Percentiles rank a stretch among this genome's conserved stretches.
phyloP scores from a whole-genome alignment of 2,329 filamentous ascomycete genomes.

The Colletotrichum sp. region DNA sequence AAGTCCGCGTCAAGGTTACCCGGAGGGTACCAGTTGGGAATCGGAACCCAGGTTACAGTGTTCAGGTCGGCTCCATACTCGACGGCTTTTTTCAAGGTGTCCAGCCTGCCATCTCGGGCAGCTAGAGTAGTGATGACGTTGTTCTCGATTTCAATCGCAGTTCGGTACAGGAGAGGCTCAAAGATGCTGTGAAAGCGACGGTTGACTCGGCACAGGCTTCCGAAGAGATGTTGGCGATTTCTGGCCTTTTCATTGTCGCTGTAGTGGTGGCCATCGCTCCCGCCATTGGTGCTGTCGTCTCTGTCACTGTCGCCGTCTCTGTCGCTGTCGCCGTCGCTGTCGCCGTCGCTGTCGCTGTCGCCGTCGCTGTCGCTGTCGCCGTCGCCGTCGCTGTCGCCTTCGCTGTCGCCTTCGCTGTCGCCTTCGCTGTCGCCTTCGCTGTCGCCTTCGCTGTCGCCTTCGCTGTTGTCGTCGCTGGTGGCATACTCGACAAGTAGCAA shows the following conservation, averaged over 20 bases:
- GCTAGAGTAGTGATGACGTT: neutral
- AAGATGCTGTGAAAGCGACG: neutral
- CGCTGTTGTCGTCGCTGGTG: no score
- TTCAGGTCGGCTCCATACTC: neutral
- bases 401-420: no score
- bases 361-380: no score
- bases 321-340: no score
- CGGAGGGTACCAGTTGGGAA: neutral
- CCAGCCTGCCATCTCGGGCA: rapidly evolving
- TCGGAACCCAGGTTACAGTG: rapidly evolving
- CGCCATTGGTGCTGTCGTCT: neutral
- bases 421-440: no score
- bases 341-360: no score
- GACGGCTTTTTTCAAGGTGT: neutral
- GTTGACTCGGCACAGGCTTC: rapidly evolving
- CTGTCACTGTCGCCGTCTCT: no score
- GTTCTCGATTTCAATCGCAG: neutral
- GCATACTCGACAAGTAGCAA: neutral
- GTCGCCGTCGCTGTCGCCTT: neutral
- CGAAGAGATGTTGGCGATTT: rapidly evolving
- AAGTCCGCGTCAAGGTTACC: neutral
- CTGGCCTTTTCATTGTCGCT: neutral
- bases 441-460: no score
- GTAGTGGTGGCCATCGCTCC: no score
- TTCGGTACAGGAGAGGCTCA: neutral